Evolutionary conservation across 2,329 filamentous ascomycete genomes (phyloP), one percentile per base, ranked within the genome.

Genomic region (Epichloe gansuensis): DNA sequence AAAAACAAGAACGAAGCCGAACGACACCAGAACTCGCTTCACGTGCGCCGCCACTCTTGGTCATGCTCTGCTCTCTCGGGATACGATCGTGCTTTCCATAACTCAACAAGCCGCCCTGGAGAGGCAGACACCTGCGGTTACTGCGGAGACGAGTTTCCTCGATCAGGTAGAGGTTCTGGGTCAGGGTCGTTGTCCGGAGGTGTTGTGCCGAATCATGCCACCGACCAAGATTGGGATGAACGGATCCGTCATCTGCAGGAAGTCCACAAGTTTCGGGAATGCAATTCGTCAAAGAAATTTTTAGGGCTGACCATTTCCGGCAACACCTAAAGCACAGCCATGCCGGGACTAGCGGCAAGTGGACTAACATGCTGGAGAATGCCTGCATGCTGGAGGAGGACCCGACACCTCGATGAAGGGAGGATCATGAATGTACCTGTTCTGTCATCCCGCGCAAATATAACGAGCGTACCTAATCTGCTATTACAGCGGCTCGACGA

Each of bases 1-100:
- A 97, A 97, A 71, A 97, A 97, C 72, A 97, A 97, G 72, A 97
- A 97, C 62, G 93, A 97, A 71, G 91, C 91, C 2, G 91, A 97
- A 68, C 82, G 93, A 35, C 91, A 97, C 66, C 91, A 95, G 64
- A 97, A 96, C 63, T 95, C 91, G 13, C 80, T 97, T 11, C 91
- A 97, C 67, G 78, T 97, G 8, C 83, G 91, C 37, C 84, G 86
- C 25, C 90, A 97, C 70, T 96, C 91, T 48, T 98, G 93, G 93
- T 96, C 91, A 11, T 98, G 93, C 68, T 91, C 90, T 35, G 88
- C 91, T 1, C 80, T 98, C 28, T 81, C 81, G 11, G 77, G 81
- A 55, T 88, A 82, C 62, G 81, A 89, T 62, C 83, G 86, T 15
- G 91, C 89, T 2, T 98, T 95, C 66, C 91, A 97, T 67, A 80